Conservation (phyloP, 345 rosid species). For the Luvunga scandens region DNA sequence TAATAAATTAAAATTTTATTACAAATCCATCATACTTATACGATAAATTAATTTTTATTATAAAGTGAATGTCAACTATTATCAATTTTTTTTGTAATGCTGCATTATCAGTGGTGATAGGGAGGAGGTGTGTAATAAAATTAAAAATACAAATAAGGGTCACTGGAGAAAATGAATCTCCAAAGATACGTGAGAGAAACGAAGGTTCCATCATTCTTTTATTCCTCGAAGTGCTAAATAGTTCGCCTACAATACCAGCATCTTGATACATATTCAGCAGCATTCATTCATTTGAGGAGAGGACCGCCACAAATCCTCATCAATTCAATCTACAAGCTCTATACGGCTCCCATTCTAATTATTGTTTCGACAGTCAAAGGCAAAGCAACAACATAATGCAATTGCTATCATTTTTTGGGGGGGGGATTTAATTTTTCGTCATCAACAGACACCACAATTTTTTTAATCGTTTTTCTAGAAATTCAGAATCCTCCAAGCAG, state of each 20-base stretch:
- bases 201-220: neutral
- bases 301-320: conserved; percentile 7
- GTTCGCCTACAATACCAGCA: neutral
- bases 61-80: too few species aligned
- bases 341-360: neutral
- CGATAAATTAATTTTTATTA: too few species aligned
- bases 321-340: neutral
- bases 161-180: too few species aligned
- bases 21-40: too few species aligned
- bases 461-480: too few species aligned
- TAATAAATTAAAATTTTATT: too few species aligned
- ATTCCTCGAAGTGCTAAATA: conserved; percentile 22
- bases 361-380: neutral
- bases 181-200: neutral
- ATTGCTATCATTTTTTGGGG: neutral
- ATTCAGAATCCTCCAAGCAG: neutral
- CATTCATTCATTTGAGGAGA: neutral
- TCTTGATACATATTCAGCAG: neutral
- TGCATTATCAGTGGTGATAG: neutral
- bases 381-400: too few species aligned
- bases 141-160: too few species aligned
- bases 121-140: too few species aligned
- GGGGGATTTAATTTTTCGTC: too few species aligned
- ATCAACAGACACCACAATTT: neutral
- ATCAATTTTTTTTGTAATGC: neutral